Evolutionary conservation across 257 asterid species (phyloP).

Genomic region (Petunia secreta): DNA sequence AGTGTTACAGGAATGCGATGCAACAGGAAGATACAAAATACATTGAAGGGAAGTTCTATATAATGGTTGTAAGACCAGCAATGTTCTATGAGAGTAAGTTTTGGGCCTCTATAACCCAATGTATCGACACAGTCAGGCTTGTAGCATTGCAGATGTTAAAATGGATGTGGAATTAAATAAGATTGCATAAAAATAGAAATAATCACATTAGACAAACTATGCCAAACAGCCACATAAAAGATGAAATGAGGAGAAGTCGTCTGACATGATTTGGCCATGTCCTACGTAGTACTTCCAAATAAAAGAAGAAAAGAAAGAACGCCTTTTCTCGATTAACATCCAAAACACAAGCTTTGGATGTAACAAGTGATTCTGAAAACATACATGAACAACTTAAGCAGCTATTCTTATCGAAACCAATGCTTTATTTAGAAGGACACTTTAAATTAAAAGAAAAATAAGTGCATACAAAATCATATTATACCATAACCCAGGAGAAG

Average conservation of each 20-base stretch:
- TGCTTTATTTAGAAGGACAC: not conserved
- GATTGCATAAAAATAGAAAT: constrained; percentile 15
- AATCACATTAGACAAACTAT: not conserved
- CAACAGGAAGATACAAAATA: not conserved
- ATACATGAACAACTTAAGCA: not conserved
- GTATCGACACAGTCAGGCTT: not conserved
- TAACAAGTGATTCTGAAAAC: not conserved
- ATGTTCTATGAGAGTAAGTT: not conserved
- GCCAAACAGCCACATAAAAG: not conserved
- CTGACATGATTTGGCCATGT: constrained; percentile 15
- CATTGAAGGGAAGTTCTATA: not conserved
- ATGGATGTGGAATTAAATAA: not conserved
- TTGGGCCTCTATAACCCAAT: not conserved
- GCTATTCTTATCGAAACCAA: not conserved
- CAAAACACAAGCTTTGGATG: not conserved
- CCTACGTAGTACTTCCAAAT: not conserved
- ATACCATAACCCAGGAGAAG: constrained; percentile 38
- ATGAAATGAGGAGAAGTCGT: not conserved
- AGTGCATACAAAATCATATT: not conserved
- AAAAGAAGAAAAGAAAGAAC: constrained; percentile 1
- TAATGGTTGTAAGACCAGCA: not conserved
- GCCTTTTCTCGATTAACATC: not conserved
- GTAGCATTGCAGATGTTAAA: not conserved
- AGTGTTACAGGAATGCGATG: not conserved
- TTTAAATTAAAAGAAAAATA: not conserved